Conservation (phyloP, 2,329 filamentous ascomycete genomes). For the Claviceps paspali region DNA sequence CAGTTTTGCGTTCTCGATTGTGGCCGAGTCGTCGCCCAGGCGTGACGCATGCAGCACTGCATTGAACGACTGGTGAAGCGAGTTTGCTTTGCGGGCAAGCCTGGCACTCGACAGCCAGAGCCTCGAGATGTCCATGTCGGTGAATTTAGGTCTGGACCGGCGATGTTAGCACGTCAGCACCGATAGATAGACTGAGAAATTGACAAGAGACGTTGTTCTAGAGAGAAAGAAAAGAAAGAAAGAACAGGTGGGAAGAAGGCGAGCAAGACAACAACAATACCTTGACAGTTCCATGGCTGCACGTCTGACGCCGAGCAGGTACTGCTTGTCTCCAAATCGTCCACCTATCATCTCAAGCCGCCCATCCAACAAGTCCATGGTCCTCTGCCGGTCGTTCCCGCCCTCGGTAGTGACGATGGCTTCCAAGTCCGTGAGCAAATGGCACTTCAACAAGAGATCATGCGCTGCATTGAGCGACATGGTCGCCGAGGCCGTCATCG, state of each 20-base stretch:
- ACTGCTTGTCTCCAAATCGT: constrained; percentile 86
- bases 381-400: constrained; percentile 21
- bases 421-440: constrained; percentile 78
- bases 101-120: constrained; percentile 77
- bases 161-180: not conserved
- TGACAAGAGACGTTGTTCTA: too few relatives aligned
- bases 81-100: constrained; percentile 72
- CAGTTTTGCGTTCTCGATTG: constrained; percentile 85
- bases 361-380: constrained; percentile 37
- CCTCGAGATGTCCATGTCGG: constrained; percentile 59
- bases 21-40: constrained; percentile 72
- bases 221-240: too few relatives aligned
- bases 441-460: constrained; percentile 69
- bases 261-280: constrained; percentile 25
- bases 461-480: constrained; percentile 73
- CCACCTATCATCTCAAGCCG: constrained; percentile 83
- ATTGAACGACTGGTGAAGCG: constrained; percentile 79
- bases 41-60: constrained; percentile 79
- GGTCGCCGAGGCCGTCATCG: constrained; percentile 62
- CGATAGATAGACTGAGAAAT: too few relatives aligned
- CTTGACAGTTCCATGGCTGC: constrained; percentile 70
- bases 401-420: constrained; percentile 44
- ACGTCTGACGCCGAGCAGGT: constrained; percentile 69
- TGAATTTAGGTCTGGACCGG: constrained; percentile 40
- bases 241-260: not conserved